These are phyloP conservation scores for Diaporthe eres DNA, from an alignment of 2,329 filamentous ascomycete species.

Conservation along the genomic window DNA sequence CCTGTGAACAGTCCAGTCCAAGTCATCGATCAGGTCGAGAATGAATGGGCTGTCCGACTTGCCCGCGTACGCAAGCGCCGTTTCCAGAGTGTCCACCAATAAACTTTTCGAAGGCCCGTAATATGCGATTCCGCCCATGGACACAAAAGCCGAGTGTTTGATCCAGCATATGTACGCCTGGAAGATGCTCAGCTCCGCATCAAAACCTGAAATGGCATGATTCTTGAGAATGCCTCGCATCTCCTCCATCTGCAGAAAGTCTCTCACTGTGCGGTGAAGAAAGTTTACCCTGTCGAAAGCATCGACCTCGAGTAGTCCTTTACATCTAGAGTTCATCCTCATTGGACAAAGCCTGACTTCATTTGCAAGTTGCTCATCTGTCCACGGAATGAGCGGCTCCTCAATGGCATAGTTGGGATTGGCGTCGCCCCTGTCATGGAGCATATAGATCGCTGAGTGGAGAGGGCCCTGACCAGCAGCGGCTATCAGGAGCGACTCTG, in stretches of 20 bases:
- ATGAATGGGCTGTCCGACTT: background rate
- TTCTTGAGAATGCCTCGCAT: background rate
- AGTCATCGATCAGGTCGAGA: constrained; percentile 4
- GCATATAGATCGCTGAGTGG: background rate
- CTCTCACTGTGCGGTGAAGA: constrained; percentile 12
- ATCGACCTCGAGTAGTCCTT: constrained; percentile 11
- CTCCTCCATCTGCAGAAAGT: constrained; percentile 7
- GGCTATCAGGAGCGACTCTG: constrained; percentile 3
- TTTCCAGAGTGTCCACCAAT: constrained; percentile 6
- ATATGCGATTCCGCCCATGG: background rate
- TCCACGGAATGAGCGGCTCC: background rate
- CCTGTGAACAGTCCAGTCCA: constrained; percentile 2
- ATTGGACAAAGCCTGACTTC: background rate
- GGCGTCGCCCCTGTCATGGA: background rate
- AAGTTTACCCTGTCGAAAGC: constrained; percentile 11
- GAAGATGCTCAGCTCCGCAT: background rate
- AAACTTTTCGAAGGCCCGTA: background rate
- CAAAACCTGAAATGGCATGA: background rate
- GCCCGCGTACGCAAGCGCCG: background rate
- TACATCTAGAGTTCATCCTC: constrained; percentile 1
- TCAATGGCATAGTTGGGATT: background rate
- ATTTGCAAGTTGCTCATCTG: background rate
- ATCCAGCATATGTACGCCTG: constrained; percentile 15
- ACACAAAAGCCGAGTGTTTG: constrained; percentile 1
- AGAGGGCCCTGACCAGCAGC: constrained; percentile 2